phyloP scores from a whole-genome alignment of 768 basidiomycete species.

The Pluteus cervinus region DNA sequence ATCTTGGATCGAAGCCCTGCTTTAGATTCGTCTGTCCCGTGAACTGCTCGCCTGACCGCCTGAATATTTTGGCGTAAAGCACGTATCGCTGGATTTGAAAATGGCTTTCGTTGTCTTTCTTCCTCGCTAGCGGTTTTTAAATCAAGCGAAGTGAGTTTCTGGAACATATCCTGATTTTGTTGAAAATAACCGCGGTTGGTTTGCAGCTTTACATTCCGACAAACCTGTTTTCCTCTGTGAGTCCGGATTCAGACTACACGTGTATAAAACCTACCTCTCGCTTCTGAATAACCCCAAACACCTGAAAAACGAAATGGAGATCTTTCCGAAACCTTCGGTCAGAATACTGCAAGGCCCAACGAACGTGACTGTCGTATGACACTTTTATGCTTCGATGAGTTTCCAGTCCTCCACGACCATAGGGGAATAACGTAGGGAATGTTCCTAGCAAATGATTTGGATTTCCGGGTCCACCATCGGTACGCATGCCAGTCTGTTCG shows the following conservation, averaged over 20 bases:
- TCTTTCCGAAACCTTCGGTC: constrained; percentile 23
- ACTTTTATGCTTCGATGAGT: constrained; percentile 10
- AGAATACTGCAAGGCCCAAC: constrained; percentile 22
- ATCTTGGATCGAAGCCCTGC: constrained; percentile 21
- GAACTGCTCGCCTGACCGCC: constrained; percentile 16
- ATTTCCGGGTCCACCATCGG: constrained; percentile 16
- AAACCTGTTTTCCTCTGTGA: too few species aligned
- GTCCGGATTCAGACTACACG: background rate
- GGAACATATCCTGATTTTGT: constrained; percentile 12
- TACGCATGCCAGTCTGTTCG: constrained; percentile 8
- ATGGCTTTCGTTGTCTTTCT: constrained; percentile 21
- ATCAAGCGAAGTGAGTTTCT: constrained; percentile 19
- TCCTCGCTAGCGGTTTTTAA: constrained; percentile 22
- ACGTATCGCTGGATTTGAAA: constrained; percentile 20
- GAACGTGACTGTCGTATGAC: constrained; percentile 20
- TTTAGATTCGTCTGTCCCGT: constrained; percentile 27
- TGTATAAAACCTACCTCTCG: constrained; percentile 9
- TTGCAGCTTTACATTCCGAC: constrained; percentile 24
- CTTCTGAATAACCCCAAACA: constrained; percentile 25
- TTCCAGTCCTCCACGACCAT: constrained; percentile 29
- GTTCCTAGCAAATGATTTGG: constrained; percentile 22
- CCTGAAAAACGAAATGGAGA: constrained; percentile 20
- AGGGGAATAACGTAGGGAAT: constrained; percentile 29
- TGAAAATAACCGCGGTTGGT: constrained; percentile 20
- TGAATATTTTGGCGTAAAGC: constrained; percentile 18